A percentile compares a stretch with the other conserved stretches of the same genome.
Evolutionary conservation across 1,139 yeast genomes (phyloP).

Genomic region (Komagataea norvegica): DNA sequence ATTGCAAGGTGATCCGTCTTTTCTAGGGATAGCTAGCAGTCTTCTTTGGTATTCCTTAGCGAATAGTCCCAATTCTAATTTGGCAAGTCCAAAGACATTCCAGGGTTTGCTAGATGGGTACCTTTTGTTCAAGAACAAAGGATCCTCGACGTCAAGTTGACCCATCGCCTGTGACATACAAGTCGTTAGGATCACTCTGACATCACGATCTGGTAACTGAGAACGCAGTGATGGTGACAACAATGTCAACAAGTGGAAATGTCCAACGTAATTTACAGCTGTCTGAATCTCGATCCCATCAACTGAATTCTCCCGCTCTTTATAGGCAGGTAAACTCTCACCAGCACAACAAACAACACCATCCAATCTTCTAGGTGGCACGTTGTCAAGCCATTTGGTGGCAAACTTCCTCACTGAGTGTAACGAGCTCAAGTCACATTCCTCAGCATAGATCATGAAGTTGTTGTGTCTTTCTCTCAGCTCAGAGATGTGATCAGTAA

Average conservation of each 20-base stretch:
- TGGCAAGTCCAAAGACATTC: slow-evolving; percentile 77
- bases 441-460: slow-evolving; percentile 78
- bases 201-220: slow-evolving; percentile 94
- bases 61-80: slow-evolving; percentile 67
- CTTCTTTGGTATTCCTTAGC: slow-evolving; percentile 71
- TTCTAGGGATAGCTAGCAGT: slow-evolving; percentile 37
- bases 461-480: slow-evolving; percentile 66
- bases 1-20: slow-evolving; percentile 62
- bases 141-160: slow-evolving; percentile 57
- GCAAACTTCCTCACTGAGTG: slow-evolving; percentile 85
- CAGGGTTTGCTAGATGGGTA: slow-evolving; percentile 66
- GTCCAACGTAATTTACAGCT: slow-evolving; percentile 77
- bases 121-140: slow-evolving; percentile 56
- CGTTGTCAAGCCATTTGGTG: slow-evolving; percentile 87
- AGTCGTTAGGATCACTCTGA: slow-evolving; percentile 67
- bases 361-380: slow-evolving; percentile 86
- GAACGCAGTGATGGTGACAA: slow-evolving; percentile 75
- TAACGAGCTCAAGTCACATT: slow-evolving; percentile 74
- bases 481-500: slow-evolving; percentile 73
- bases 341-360: slow-evolving; percentile 88
- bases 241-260: slow-evolving; percentile 73
- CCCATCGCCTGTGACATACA: slow-evolving; percentile 79
- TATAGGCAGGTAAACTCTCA: slow-evolving; percentile 65
- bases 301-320: slow-evolving; percentile 53
- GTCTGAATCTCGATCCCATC: slow-evolving; percentile 88